Base-by-base conservation (phyloP, 148 eudicot species). In the Chenopodium album region DNA sequence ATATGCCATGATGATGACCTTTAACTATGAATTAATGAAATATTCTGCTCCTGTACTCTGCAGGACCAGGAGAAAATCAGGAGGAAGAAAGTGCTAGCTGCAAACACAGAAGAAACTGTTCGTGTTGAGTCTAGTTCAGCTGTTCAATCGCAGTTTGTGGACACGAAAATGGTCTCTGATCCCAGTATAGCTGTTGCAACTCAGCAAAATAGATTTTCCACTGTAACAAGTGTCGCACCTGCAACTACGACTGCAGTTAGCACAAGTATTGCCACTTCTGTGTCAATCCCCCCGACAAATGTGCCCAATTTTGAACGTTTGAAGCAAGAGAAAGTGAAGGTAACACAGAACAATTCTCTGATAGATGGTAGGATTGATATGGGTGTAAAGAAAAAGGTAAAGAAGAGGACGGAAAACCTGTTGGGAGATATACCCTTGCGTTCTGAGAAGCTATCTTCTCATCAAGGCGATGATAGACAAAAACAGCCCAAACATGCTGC, bases 21-120 rank as follows among this genome's bases (percentile, higher is more conserved):
- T 64, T 20, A 29, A 2, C 48, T 47, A 1, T 76, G 69, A 12
- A 54, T 14, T 2, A 74, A 71, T 75, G 46, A 70, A 71, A 77
- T 16, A 54, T 7, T 78, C 19, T 78, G 22, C 46, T n/a, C 47
- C 34, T 72, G 41, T 76, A 4, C 68, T 67, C 3, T 32, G 70
- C 77, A 90, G 98, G 92, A 91, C 71, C 89, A 86, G 80, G 98
- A 90, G 85, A 92, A 89, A 76, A 82, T 85, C 71, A 92, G 82
- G 88, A 87, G 88, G 89, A 95, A 89, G 90, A 95, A 92, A 85
- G 44, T 82, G 68, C 56, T 76, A 73, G 75, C 84, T 59, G 79
- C 81, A 63, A 92, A 85, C 79, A 72, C 80, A 1, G 95, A 90
- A 71, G 90, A 88, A 62, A 77, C 81, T 56, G 86, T 56, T 79